Percentiles rank a stretch among this genome's conserved stretches.
Conservation (phyloP, 768 basidiomycete species). For the Russula brevipes region DNA sequence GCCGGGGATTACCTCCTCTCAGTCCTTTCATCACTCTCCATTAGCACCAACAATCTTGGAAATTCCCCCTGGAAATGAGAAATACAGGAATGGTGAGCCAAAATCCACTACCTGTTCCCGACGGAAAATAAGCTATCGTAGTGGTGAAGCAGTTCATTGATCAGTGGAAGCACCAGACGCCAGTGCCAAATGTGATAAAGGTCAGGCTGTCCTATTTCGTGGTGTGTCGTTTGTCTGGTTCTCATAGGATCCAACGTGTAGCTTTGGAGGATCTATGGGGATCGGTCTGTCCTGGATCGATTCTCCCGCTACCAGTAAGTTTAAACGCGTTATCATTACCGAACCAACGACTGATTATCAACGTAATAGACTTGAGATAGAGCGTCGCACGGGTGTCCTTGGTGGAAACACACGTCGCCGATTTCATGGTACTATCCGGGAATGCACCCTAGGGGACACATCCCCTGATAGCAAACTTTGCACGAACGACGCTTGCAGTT, state of each 20-base stretch:
- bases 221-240: neutral
- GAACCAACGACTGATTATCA: neutral
- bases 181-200: conserved; percentile 21
- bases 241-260: neutral
- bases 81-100: conserved; percentile 18
- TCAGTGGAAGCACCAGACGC: conserved; percentile 26
- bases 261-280: conserved; percentile 28
- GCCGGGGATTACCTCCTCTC: neutral
- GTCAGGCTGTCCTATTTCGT: neutral
- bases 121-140: neutral
- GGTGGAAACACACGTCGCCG: conserved; percentile 28
- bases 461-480: conserved; percentile 21
- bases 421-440: conserved; percentile 30
- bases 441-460: conserved; percentile 27
- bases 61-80: conserved; percentile 9
- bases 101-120: neutral
- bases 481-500: conserved; percentile 15
- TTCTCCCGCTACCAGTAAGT: conserved; percentile 28
- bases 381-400: conserved; percentile 3
- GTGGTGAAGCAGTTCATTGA: conserved; percentile 25
- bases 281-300: conserved; percentile 13
- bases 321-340: neutral
- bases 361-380: conserved; percentile 20
- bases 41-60: conserved; percentile 22
- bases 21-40: neutral